phyloP scores from a whole-genome alignment of 331 rosid genomes.

The Erythrophleum ivorense region DNA sequence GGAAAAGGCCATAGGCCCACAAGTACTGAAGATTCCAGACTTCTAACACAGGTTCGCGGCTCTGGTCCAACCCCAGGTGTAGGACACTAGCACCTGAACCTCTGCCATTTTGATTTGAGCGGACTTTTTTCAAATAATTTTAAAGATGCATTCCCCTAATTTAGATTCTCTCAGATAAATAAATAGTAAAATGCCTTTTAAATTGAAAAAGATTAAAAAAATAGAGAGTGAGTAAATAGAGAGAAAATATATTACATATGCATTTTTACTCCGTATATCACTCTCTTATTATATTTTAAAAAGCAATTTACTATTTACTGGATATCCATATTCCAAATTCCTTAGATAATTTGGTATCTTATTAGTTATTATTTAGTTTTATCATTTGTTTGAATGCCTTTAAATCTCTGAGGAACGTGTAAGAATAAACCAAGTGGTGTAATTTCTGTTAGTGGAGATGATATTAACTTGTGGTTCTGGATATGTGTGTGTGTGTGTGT shows the following conservation, averaged over 20 bases:
- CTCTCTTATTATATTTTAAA: too few species aligned
- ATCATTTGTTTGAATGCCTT: neutral
- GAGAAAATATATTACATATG: too few species aligned
- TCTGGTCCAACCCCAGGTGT: conserved; percentile 53
- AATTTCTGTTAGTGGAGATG: neutral
- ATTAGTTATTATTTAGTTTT: too few species aligned
- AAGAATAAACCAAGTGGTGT: neutral
- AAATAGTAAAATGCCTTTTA: too few species aligned
- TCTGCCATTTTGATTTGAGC: neutral
- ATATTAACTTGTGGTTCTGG: neutral
- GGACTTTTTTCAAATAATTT: too few species aligned
- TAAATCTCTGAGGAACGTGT: neutral
- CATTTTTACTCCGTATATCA: too few species aligned
- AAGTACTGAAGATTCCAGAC: neutral
- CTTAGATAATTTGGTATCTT: too few species aligned
- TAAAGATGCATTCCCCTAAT: neutral
- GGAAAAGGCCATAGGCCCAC: conserved; percentile 52
- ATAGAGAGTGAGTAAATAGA: too few species aligned
- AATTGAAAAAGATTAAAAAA: too few species aligned
- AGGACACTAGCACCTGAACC: conserved; percentile 36
- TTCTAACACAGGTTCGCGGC: conserved; percentile 14
- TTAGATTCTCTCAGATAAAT: neutral
- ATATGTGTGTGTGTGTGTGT: too few species aligned
- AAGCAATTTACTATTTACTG: too few species aligned
- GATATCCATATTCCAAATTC: too few species aligned